A percentile compares a stretch with the other conserved stretches of the same genome.
Conservation (phyloP, 345 rosid species). For the Kernera saxatilis region DNA sequence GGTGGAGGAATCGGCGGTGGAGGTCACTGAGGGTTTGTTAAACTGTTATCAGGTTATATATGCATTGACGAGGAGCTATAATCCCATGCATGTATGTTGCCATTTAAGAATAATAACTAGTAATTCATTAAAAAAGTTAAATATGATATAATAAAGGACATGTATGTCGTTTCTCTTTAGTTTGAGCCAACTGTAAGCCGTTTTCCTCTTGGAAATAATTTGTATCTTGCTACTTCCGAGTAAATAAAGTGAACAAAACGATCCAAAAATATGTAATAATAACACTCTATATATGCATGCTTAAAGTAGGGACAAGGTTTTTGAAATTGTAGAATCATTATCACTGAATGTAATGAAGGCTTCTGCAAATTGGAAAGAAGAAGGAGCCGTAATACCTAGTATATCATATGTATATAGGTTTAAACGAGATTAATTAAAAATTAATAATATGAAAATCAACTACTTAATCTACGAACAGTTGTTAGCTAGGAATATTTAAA, state of each 20-base stretch:
- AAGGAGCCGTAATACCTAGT: too few species aligned
- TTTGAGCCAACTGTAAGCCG: background rate
- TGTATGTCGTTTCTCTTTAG: background rate
- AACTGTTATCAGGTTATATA: background rate
- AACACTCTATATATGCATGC: background rate
- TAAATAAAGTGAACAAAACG: background rate
- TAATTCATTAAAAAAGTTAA: background rate
- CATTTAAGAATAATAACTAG: background rate
- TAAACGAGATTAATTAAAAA: background rate
- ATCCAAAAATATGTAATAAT: background rate
- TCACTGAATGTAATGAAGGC: background rate
- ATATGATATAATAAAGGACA: background rate
- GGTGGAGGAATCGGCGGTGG: conserved; percentile 3
- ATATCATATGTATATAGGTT: too few species aligned
- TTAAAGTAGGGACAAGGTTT: background rate
- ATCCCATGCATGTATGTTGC: conserved; percentile 2
- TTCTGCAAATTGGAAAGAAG: background rate
- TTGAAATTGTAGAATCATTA: background rate
- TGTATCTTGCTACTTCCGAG: background rate
- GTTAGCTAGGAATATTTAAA: background rate
- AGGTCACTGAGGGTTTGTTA: conserved; percentile 13
- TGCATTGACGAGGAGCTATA: background rate
- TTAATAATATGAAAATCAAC: background rate
- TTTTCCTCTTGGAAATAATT: background rate
- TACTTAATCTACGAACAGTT: background rate